Evolutionary conservation across 1,139 yeast genomes (phyloP), one percentile per base, ranked within the genome.

Genomic region (Suhomyces panamericanus): DNA sequence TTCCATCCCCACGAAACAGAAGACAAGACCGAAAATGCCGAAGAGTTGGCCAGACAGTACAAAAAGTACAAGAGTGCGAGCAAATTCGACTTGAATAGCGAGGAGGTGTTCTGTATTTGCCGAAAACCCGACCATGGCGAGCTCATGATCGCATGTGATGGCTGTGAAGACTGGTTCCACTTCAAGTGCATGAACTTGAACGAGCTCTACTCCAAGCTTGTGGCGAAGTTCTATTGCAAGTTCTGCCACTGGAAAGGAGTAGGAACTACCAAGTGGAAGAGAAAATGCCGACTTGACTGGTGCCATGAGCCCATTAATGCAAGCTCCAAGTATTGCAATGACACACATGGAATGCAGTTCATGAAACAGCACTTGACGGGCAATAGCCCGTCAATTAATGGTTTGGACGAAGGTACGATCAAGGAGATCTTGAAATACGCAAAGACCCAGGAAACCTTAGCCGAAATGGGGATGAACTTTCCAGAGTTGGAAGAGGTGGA

Each of bases 141-240:
- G 62, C 61, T 85, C 50, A 90, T 90, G 97, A 86, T 91, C 17
- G 90, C 87, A 0, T 91, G 98, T 61, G 97, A 90, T 62, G 91
- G 89, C 7, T 91, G 98, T 65, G 96, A 90, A 58, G 96, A 88
- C 52, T 91, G 98, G 98, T 91, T 77, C 59, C 97, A 91, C 64
- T 88, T 91, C 62, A 72, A 70, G 39, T 91, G 97, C 58, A 80
- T 90, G 75, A 76, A 76, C 48, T 61, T 90, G 38, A 72, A 81
- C 40, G 66, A 64, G n/a, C 64, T 69, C 35, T 78, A 77, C 57
- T 77, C 80, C 44, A 71, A 75, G 37, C 68, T 90, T 44, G 82
- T 90, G 8, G 75, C 79, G 39, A 78, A 77, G 47, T 91, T 78
- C 59, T 85, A 71, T 57, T 91, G 98, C 58, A 86, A 87, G 13